Base-by-base conservation (phyloP, 257 asterid species). In the Solanum bulbocastanum region DNA sequence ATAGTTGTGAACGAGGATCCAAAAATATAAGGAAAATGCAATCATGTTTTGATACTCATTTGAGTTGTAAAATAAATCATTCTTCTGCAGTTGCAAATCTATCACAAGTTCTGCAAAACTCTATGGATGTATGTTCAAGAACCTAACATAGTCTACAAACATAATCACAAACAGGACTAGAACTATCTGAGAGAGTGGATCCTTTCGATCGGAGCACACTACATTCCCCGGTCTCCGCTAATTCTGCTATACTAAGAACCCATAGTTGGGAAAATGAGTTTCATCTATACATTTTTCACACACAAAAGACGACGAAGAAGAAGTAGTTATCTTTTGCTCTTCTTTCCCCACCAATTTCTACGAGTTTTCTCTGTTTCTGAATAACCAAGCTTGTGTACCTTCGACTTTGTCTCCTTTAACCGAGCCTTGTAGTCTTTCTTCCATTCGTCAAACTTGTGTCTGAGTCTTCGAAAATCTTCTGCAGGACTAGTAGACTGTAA, bases 301-400 rank as follows among this genome's bases (percentile, higher is more conserved):
- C 36, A 72, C 83, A 39, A 42, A 30, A 42, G 39, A 49, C 18
- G 14, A 37, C 49, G 25, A 11, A 0, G 52, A 74, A 37, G 83
- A 46, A 87, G 87, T 86, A 87, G 87, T 10, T 33, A 71, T 87
- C 87, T 88, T 81, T 89, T 91, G 93, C 87, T 91, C 89, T 87
- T 93, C 93, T 90, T 94, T 85, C 94, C 98, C 98, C 98, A 95
- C 99, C 99, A 96, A 76, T 69, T 91, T 85, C 92, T 89, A 75
- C 90, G 86, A 84, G 83, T 93, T 89, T 87, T 92, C 86, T 93
- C 98, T 30, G 90, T 90, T 52, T 96, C 96, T 66, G 83, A 78
- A 66, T 89, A 79, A 71, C 94, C 95, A 86, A 89, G 37, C 88
- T 87, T 92, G 79, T 88, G 92, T 32, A 89, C 88, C 46, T 93